These are phyloP conservation scores for Mytilinidion resinicola DNA, from an alignment of 495 filamentous ascomycete genomes.

Conservation along the genomic window DNA sequence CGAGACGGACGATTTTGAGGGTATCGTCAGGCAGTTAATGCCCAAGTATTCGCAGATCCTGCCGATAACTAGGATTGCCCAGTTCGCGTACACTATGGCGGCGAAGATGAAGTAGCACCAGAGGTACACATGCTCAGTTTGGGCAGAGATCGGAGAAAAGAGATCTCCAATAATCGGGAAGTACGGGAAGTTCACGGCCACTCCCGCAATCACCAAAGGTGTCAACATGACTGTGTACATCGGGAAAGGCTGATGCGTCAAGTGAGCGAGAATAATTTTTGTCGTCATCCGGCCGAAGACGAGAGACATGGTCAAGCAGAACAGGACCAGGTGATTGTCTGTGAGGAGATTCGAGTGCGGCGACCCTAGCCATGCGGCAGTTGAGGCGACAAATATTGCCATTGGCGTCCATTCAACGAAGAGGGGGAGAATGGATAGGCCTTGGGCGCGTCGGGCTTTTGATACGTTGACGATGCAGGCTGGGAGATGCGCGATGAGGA, in stretches of 20 bases:
- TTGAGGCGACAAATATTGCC: conserved; percentile 65
- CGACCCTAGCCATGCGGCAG: conserved; percentile 77
- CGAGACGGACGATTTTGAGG: conserved; percentile 3
- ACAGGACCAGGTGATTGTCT: conserved; percentile 82
- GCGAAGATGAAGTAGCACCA: conserved; percentile 76
- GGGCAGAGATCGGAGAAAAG: conserved; percentile 28
- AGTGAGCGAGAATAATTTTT: conserved; percentile 95
- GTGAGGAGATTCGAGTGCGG: conserved; percentile 71
- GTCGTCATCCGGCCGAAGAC: conserved; percentile 99
- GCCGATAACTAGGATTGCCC: conserved; percentile 85
- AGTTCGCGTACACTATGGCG: conserved; percentile 75
- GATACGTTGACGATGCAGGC: conserved; percentile 73
- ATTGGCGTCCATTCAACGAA: conserved; percentile 96
- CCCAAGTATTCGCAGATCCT: conserved; percentile 87
- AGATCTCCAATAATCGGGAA: conserved; percentile 52
- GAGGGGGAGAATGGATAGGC: conserved; percentile 72
- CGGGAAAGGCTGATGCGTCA: conserved; percentile 89
- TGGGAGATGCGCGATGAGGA: conserved; percentile 78
- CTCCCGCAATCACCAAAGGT: conserved; percentile 76
- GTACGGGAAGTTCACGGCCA: conserved; percentile 74
- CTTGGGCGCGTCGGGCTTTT: conserved; percentile 61
- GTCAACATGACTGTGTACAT: conserved; percentile 89
- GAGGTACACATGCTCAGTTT: conserved; percentile 71
- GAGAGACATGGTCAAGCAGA: conserved; percentile 88
- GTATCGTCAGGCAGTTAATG: conserved; percentile 89